Evolutionary conservation across 164 flowering plant species (phyloP).

Genomic region (Chimonanthus praecox): DNA sequence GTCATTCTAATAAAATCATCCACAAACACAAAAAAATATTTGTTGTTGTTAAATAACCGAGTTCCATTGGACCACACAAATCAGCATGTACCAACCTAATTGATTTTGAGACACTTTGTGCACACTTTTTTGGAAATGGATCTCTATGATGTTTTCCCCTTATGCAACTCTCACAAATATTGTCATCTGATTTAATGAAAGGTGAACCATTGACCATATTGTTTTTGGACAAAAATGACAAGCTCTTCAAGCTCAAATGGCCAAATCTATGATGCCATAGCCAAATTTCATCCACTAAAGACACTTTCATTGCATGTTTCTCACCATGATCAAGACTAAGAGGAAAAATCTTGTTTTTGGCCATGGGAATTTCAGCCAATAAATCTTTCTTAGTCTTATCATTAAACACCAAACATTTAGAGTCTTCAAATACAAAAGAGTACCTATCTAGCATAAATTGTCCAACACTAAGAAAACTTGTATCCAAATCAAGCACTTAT

Average conservation of each 20-base stretch:
- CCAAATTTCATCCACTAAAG: neutral
- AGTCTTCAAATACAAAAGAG: neutral
- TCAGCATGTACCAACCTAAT: neutral
- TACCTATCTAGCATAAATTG: neutral
- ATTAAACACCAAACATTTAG: neutral
- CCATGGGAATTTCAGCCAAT: neutral
- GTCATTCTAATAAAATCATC: neutral
- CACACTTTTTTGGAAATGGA: neutral
- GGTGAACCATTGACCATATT: neutral
- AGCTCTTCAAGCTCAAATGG: neutral
- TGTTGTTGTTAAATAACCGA: neutral
- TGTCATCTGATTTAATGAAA: neutral
- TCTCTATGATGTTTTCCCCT: neutral
- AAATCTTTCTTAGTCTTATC: neutral
- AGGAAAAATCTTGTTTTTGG: neutral
- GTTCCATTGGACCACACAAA: conserved; percentile 6
- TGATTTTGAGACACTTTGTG: neutral
- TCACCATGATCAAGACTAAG: neutral
- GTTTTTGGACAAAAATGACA: neutral
- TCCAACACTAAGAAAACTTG: neutral
- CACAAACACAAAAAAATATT: neutral
- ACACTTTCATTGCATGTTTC: neutral
- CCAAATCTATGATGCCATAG: neutral
- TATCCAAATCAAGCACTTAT: neutral
- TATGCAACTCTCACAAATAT: conserved; percentile 3